phyloP scores from a whole-genome alignment of 768 basidiomycete genomes.

The Leccinum variicolor region DNA sequence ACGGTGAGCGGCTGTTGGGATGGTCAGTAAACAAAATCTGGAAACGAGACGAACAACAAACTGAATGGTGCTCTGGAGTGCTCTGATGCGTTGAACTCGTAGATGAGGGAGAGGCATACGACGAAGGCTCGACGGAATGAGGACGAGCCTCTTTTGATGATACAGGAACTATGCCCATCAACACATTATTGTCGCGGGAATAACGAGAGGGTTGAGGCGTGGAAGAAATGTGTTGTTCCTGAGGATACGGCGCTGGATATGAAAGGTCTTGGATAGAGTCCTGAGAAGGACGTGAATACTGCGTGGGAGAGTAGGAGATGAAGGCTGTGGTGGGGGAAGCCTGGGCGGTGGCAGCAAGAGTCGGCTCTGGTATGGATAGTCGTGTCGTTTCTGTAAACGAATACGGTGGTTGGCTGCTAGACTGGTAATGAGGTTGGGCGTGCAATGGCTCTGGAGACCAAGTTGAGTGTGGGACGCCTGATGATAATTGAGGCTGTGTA shows the following conservation, averaged over 20 bases:
- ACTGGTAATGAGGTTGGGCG: slow-evolving; percentile 31
- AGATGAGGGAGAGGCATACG: slow-evolving; percentile 43
- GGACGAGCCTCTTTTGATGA: slow-evolving; percentile 26
- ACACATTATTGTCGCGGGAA: slow-evolving; percentile 47
- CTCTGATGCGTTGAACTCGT: slow-evolving; percentile 39
- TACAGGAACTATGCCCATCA: slow-evolving; percentile 31
- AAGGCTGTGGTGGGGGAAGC: slow-evolving; percentile 28
- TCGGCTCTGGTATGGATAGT: slow-evolving; percentile 32
- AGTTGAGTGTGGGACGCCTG: slow-evolving; percentile 29
- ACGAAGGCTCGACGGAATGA: slow-evolving; percentile 24
- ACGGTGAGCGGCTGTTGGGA: slow-evolving; percentile 60
- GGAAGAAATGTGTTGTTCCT: slow-evolving; percentile 21
- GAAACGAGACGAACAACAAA: slow-evolving; percentile 18
- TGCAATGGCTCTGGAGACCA: slow-evolving; percentile 38
- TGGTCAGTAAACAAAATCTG: slow-evolving; percentile 43
- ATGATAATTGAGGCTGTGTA: slow-evolving; percentile 23
- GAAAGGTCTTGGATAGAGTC: slow-evolving; percentile 37
- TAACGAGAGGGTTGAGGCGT: slow-evolving; percentile 40
- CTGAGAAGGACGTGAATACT: slow-evolving; percentile 31
- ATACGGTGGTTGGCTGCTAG: slow-evolving; percentile 14
- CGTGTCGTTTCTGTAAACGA: slow-evolving; percentile 28
- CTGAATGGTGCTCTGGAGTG: slow-evolving; percentile 31
- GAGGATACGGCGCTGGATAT: slow-evolving; percentile 31
- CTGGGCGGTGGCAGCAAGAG: slow-evolving; percentile 26
- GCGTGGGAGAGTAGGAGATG: slow-evolving; percentile 30